Conservation (phyloP, 1,284 basidiomycete species). For the Malassezia obtusa region DNA sequence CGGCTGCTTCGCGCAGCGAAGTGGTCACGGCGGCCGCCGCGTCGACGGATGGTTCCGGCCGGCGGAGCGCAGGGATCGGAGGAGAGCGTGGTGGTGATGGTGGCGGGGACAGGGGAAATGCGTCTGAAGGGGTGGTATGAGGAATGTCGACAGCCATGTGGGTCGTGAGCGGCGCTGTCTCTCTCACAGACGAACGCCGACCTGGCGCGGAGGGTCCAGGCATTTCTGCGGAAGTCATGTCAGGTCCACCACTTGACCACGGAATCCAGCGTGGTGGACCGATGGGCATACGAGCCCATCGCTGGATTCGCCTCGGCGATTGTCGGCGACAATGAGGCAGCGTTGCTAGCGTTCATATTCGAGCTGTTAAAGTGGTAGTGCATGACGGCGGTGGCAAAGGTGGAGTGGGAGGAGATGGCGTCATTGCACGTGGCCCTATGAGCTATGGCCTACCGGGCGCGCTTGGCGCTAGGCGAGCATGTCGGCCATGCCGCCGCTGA, state of each 20-base stretch:
- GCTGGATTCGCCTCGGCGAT: neutral
- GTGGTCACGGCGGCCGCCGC: neutral
- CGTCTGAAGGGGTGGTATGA: too few species aligned
- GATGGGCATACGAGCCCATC: neutral
- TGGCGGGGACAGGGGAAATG: slow-evolving; percentile 5
- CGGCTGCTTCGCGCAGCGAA: neutral
- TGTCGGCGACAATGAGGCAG: neutral
- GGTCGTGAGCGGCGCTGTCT: slow-evolving; percentile 15
- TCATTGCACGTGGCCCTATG: slow-evolving; percentile 1
- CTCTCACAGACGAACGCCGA: slow-evolving; percentile 26
- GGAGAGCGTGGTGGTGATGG: slow-evolving; percentile 1
- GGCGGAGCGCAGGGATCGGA: neutral
- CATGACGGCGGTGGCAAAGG: slow-evolving; percentile 2
- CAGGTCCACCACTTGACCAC: slow-evolving; percentile 22
- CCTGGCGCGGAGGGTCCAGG: slow-evolving; percentile 16
- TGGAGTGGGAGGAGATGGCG: neutral
- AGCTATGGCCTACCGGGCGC: neutral
- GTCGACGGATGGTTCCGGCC: neutral
- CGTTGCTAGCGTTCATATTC: neutral
- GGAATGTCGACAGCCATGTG: too few species aligned
- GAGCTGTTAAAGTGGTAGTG: neutral
- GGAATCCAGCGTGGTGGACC: slow-evolving; percentile 12
- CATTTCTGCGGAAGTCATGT: slow-evolving; percentile 18
- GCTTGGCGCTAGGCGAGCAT: neutral
- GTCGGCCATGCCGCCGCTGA: neutral